phyloP scores from a whole-genome alignment of 106 monocot genomes.

The Allium cepa region DNA sequence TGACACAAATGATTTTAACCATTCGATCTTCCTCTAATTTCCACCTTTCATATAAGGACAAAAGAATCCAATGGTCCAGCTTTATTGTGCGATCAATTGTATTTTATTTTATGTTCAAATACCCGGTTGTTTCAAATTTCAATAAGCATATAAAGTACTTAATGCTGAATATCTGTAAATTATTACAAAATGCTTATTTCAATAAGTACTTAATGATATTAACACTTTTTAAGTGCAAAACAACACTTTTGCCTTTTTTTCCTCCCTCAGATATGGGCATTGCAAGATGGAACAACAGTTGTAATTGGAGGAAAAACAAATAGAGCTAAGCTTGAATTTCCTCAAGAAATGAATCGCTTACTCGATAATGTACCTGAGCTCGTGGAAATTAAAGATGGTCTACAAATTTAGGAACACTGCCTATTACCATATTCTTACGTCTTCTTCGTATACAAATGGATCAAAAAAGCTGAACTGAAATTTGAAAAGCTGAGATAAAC shows the following conservation, averaged over 20 bases:
- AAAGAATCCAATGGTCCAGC: too few species aligned
- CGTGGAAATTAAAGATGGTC: slow-evolving; percentile 15
- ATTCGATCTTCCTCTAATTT: too few species aligned
- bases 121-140: too few species aligned
- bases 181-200: neutral
- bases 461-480: too few species aligned
- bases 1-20: too few species aligned
- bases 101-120: too few species aligned
- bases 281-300: slow-evolving; percentile 93
- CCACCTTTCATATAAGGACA: too few species aligned
- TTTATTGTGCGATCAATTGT: too few species aligned
- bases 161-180: neutral
- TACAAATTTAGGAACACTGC: slow-evolving; percentile 4
- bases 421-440: too few species aligned
- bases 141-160: neutral
- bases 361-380: slow-evolving; percentile 83
- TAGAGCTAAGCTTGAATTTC: slow-evolving; percentile 85
- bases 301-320: slow-evolving; percentile 89
- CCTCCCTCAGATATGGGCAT: slow-evolving; percentile 68
- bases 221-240: neutral
- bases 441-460: too few species aligned
- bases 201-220: neutral
- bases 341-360: slow-evolving; percentile 71
- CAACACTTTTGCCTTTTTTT: slow-evolving; percentile 1
- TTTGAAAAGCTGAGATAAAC: too few species aligned